Evolutionary conservation across 2,329 filamentous ascomycete species (phyloP).

Genomic region (Fusarium lateritium): DNA sequence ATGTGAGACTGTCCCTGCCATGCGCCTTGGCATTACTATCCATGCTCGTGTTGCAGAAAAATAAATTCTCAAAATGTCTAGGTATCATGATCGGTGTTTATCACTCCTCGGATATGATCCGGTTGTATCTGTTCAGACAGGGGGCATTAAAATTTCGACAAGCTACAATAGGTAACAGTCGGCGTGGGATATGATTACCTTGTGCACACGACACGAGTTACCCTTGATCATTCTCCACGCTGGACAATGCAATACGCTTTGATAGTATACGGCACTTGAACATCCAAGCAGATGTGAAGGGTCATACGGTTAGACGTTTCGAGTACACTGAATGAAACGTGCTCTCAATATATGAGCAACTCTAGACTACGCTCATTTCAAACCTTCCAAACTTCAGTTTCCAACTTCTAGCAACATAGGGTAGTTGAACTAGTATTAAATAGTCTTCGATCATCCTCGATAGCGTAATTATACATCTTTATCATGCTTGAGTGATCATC

Average conservation of each 20-base stretch:
- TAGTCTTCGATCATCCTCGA: too few species aligned
- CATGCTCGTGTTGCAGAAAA: not conserved
- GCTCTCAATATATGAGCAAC: not conserved
- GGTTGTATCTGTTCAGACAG: conserved; percentile 1
- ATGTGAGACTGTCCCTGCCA: conserved; percentile 3
- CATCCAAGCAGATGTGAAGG: not conserved
- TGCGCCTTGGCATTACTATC: conserved; percentile 2
- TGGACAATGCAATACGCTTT: not conserved
- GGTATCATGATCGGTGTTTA: conserved; percentile 23
- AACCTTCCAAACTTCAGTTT: too few species aligned
- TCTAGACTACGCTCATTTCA: not conserved
- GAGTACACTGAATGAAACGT: too few species aligned
- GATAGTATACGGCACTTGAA: not conserved
- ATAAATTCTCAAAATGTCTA: not conserved
- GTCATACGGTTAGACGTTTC: too few species aligned
- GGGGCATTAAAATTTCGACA: conserved; percentile 18
- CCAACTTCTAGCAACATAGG: too few species aligned
- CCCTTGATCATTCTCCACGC: not conserved
- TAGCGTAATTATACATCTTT: too few species aligned
- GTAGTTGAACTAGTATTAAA: too few species aligned
- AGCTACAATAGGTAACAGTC: conserved; percentile 9
- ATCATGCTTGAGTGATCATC: too few species aligned
- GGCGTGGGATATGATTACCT: conserved; percentile 10
- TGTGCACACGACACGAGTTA: not conserved
- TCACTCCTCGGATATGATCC: conserved; percentile 19